These are phyloP conservation scores for Fomitopsis pinicola DNA, from an alignment of 1,284 basidiomycete species.

Conservation along the genomic window DNA sequence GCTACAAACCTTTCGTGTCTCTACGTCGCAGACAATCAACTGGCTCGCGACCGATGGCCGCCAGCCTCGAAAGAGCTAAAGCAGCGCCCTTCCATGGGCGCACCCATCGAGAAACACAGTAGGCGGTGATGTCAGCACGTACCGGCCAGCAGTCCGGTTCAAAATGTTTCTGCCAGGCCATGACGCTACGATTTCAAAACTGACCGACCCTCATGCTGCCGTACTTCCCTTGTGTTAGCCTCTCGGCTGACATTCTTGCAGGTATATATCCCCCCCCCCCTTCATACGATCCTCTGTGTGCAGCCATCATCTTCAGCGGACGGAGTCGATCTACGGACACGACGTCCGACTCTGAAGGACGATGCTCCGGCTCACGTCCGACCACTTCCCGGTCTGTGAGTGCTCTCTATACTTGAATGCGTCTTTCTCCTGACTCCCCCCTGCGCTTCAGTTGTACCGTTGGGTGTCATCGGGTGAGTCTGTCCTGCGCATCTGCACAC, in stretches of 20 bases:
- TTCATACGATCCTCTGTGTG: neutral
- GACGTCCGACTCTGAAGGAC: conserved; percentile 17
- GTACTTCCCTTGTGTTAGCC: neutral
- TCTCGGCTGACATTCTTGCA: neutral
- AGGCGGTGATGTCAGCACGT: too few species aligned
- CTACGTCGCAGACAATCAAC: too few species aligned
- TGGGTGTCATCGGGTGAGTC: conserved; percentile 83
- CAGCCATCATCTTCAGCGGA: neutral
- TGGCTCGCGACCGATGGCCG: too few species aligned
- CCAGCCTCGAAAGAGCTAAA: too few species aligned
- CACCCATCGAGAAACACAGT: too few species aligned
- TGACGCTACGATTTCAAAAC: neutral
- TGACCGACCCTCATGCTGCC: neutral
- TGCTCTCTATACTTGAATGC: conserved; percentile 4
- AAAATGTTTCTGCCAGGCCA: too few species aligned
- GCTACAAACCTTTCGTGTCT: too few species aligned
- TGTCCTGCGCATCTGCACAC: conserved; percentile 8
- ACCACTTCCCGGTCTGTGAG: conserved; percentile 38
- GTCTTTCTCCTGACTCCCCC: conserved; percentile 5
- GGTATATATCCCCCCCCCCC: too few species aligned
- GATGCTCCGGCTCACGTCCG: conserved; percentile 37
- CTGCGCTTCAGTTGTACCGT: conserved; percentile 67
- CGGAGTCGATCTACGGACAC: neutral
- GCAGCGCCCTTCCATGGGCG: too few species aligned
- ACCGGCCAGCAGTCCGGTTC: too few species aligned